Evolutionary conservation across 129 eudicot species (phyloP), one percentile per base, ranked within the genome.

Genomic region (Flaveria robusta): DNA sequence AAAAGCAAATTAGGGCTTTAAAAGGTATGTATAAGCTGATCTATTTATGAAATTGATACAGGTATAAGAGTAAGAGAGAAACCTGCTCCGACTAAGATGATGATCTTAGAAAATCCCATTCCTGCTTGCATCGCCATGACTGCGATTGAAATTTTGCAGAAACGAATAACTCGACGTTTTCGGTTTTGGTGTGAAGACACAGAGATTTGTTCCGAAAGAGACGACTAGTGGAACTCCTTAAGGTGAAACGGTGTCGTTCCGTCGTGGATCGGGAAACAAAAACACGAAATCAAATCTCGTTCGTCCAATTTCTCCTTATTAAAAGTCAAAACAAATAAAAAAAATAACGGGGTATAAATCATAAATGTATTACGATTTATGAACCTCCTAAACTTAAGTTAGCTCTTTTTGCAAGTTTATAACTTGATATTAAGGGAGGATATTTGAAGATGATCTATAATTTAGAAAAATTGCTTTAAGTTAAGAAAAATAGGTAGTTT

Each of bases 51-150:
- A 45, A 62, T 4, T 5, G 8, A 13, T 46, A 27, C 2, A n/a
- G 7, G 50, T 60, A 14, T 34, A 7, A 26, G 52, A 58, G 42
- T 12, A 20, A 42, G 7, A 20, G 0, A 29, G 52, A 52, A 80
- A 88, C 98, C 98, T 74, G 98, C 96, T 59, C 98, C 98, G n/a
- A 78, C 81, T 68, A 93, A 22, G 74, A 93, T 58, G 13, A 93
- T 16, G 81, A 93, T 82, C 88, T 73, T 93, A 22, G 98, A 88
- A 4, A 93, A 62, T 6, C 98, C 90, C 60, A 90, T 78, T 18
- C 97, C 91, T 58, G 97, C 76, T 73, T 90, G 91, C 97, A 90
- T 83, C 74, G 97, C 96, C 98, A 91, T 91, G 59, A 82, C 82
- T 78, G 56, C 68, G 50, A 37, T 52, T 34, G 7, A 54, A 81